A percentile compares a stretch with the other conserved stretches of the same genome.
phyloP scores from a whole-genome alignment of 345 rosid genomes.

The Pistacia integerrima region DNA sequence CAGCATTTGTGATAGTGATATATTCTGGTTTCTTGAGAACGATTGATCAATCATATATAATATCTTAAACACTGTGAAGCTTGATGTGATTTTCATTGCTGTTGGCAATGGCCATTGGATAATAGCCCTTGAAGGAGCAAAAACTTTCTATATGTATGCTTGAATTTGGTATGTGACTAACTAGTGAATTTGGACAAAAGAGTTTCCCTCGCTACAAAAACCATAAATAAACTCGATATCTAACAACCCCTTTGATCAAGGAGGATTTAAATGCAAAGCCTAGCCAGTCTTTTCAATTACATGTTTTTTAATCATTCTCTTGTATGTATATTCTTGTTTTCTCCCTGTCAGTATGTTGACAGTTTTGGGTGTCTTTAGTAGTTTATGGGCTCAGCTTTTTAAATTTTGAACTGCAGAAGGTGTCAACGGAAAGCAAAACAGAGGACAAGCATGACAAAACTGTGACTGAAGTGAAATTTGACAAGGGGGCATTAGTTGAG shows the following conservation, averaged over 20 bases:
- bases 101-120: background rate
- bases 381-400: constrained; percentile 4
- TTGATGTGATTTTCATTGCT: background rate
- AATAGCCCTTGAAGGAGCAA: too few relatives aligned
- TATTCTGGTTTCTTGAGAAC: background rate
- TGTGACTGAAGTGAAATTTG: constrained; percentile 17
- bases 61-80: background rate
- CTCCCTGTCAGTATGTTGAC: background rate
- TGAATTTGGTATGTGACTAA: too few relatives aligned
- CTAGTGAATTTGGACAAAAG: too few relatives aligned
- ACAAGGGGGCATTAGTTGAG: constrained; percentile 52
- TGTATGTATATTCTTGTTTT: background rate
- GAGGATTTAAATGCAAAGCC: background rate
- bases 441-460: constrained; percentile 27
- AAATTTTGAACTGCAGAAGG: constrained; percentile 36
- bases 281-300: background rate
- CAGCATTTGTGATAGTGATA: background rate
- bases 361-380: background rate
- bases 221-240: too few relatives aligned
- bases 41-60: background rate
- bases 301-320: background rate
- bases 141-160: too few relatives aligned
- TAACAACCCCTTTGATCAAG: background rate
- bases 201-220: too few relatives aligned
- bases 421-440: constrained; percentile 16